These are phyloP conservation scores for Flaveria robusta DNA, from an alignment of 129 eudicot species.

Conservation along the genomic window DNA sequence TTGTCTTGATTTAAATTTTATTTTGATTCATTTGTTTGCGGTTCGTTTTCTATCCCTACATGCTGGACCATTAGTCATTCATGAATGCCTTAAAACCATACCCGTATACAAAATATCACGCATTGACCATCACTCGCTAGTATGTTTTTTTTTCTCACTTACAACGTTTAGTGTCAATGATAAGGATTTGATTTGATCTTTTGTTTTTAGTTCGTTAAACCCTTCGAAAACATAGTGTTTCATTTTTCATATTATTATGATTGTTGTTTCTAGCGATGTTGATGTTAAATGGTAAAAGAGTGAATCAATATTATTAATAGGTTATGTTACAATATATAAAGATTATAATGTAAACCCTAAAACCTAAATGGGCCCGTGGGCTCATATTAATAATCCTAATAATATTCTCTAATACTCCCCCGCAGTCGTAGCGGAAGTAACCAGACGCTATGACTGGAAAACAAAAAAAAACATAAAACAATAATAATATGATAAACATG, in stretches of 20 bases:
- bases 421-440: too few relatives aligned
- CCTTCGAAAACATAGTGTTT: background rate
- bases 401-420: too few relatives aligned
- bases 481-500: too few relatives aligned
- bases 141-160: background rate
- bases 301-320: too few relatives aligned
- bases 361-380: too few relatives aligned
- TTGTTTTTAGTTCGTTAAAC: background rate
- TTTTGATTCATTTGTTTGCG: background rate
- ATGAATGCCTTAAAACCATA: background rate
- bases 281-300: too few relatives aligned
- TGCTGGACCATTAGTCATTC: constrained; percentile 22
- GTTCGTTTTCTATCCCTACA: constrained; percentile 10
- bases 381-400: too few relatives aligned
- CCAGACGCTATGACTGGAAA: too few relatives aligned
- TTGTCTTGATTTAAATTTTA: constrained; percentile 4
- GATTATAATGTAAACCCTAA: too few relatives aligned
- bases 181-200: background rate
- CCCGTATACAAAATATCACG: background rate
- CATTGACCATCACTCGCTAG: background rate
- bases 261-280: background rate
- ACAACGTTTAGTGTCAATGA: background rate
- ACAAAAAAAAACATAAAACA: too few relatives aligned
- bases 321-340: too few relatives aligned
- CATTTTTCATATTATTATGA: background rate